These are phyloP conservation scores for Adansonia digitata DNA, from an alignment of 345 rosid species.

Conservation along the genomic window DNA sequence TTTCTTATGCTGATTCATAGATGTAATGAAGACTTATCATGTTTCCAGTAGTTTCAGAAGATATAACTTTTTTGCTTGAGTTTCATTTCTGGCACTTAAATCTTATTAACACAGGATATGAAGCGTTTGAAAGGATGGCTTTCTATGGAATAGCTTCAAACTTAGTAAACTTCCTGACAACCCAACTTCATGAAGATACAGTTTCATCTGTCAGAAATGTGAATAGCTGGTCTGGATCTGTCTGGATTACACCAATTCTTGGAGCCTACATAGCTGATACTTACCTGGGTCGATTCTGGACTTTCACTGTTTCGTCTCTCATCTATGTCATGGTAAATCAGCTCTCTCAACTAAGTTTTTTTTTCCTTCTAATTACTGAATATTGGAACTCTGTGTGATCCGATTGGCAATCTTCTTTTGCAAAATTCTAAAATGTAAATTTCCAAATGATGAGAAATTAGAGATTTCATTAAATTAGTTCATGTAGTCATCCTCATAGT, in stretches of 20 bases:
- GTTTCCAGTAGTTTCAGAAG: too few relatives aligned
- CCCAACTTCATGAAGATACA: conserved; percentile 77
- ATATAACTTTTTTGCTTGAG: neutral
- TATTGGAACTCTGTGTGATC: neutral
- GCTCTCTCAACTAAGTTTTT: neutral
- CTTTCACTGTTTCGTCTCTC: conserved; percentile 80
- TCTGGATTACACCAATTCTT: conserved; percentile 85
- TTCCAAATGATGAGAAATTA: too few relatives aligned
- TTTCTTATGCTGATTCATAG: neutral
- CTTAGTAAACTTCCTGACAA: conserved; percentile 76
- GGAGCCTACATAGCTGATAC: conserved; percentile 94
- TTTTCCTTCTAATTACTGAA: neutral
- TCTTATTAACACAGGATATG: conserved; percentile 58
- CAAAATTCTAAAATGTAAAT: too few relatives aligned
- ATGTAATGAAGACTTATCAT: neutral
- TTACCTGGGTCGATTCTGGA: conserved; percentile 85
- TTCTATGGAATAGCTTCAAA: conserved; percentile 84
- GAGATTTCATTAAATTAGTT: too few relatives aligned
- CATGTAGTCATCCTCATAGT: too few relatives aligned
- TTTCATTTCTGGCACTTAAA: neutral
- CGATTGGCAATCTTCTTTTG: conserved; percentile 3
- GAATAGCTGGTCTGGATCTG: conserved; percentile 86
- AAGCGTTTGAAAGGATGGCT: conserved; percentile 96
- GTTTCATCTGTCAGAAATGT: conserved; percentile 88
- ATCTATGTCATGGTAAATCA: conserved; percentile 61